Conservation (phyloP, 129 eudicot species). For the Lactuca saligna region DNA sequence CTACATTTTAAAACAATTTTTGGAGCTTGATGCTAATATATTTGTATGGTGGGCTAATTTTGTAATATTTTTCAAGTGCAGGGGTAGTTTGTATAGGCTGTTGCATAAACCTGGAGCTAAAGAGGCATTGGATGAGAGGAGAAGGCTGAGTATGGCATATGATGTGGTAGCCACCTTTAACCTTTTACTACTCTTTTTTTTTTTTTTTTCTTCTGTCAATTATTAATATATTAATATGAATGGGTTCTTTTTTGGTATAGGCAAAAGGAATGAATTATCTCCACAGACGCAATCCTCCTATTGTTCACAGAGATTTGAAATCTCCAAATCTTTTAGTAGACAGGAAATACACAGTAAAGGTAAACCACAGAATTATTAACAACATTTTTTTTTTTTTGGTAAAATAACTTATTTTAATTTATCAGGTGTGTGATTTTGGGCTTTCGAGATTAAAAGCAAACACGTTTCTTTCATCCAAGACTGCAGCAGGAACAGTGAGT, state of each 20-base stretch:
- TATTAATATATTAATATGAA: conserved; percentile 10
- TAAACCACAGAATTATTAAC: conserved; percentile 23
- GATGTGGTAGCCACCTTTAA: conserved; percentile 59
- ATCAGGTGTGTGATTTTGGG: conserved; percentile 95
- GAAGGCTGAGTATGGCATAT: conserved; percentile 81
- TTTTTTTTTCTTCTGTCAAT: background rate
- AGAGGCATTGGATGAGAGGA: conserved; percentile 70
- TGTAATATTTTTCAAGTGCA: conserved; percentile 37
- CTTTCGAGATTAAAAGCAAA: conserved; percentile 95
- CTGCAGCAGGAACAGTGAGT: conserved; percentile 99
- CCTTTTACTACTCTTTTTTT: background rate
- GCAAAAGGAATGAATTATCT: conserved; percentile 96
- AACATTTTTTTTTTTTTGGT: background rate
- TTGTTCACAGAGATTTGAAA: conserved; percentile 85
- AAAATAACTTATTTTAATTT: conserved; percentile 3
- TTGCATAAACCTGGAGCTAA: conserved; percentile 68
- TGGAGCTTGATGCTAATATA: background rate
- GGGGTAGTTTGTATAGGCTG: conserved; percentile 82
- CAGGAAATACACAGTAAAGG: conserved; percentile 84
- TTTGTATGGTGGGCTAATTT: background rate
- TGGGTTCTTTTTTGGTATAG: conserved; percentile 31
- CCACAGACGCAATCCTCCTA: conserved; percentile 80
- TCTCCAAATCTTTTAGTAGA: conserved; percentile 89
- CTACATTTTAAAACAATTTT: conserved; percentile 6
- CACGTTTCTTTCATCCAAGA: conserved; percentile 91